Percentiles rank a stretch among this genome's conserved stretches.
Evolutionary conservation across 1,139 yeast genomes (phyloP).

Genomic region (Kurtzmaniella quercitrusa): DNA sequence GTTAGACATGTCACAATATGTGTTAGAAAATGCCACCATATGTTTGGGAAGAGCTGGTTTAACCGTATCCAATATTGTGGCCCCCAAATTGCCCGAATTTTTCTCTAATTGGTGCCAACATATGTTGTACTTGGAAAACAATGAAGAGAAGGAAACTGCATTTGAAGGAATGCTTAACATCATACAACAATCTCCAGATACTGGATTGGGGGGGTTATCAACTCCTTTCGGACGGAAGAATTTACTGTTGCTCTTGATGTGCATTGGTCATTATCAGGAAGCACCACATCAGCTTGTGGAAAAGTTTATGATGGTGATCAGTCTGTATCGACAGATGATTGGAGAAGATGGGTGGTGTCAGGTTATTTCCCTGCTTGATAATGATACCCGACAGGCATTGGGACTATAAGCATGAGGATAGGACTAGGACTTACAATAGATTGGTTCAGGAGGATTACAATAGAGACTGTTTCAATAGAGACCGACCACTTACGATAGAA

Average conservation of each 20-base stretch:
- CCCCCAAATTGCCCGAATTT: constrained; percentile 55
- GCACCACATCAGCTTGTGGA: constrained; percentile 45
- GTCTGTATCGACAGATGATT: constrained; percentile 44
- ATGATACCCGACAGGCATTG: constrained; percentile 19
- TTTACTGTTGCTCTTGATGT: constrained; percentile 54
- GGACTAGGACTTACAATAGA: background rate
- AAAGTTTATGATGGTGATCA: constrained; percentile 41
- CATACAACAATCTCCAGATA: constrained; percentile 60
- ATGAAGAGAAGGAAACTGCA: constrained; percentile 77
- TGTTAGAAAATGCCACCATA: constrained; percentile 86
- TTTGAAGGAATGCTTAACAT: constrained; percentile 72
- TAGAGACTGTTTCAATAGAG: too few species aligned
- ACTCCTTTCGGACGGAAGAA: constrained; percentile 44
- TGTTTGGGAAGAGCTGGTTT: constrained; percentile 88
- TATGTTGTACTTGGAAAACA: constrained; percentile 62
- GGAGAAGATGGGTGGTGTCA: constrained; percentile 39
- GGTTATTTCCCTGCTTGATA: constrained; percentile 29
- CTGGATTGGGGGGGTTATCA: constrained; percentile 49
- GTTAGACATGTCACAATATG: constrained; percentile 55
- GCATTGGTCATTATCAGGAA: constrained; percentile 57
- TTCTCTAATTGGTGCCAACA: constrained; percentile 63
- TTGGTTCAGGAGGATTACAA: too few species aligned
- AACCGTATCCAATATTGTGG: constrained; percentile 50
- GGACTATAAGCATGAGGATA: background rate
- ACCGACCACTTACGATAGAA: too few species aligned